Evolutionary conservation across 2,329 filamentous ascomycete species (phyloP).

Genomic region (Gliomastix tumulicola): DNA sequence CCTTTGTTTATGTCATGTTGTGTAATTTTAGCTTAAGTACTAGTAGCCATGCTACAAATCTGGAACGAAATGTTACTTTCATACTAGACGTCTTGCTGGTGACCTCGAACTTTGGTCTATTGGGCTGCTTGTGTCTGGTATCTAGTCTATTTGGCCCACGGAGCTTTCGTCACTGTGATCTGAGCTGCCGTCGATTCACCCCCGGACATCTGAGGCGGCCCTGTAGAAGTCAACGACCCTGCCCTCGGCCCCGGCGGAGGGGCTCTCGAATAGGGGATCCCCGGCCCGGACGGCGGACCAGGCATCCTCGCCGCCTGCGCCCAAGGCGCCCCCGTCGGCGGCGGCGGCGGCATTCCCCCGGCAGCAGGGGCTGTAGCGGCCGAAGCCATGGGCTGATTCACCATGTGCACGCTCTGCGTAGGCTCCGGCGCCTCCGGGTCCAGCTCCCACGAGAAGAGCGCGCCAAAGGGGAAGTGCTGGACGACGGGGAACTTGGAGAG

Average conservation of each 20-base stretch:
- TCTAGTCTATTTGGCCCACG: conserved; percentile 34
- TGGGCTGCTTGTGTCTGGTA: too few species aligned
- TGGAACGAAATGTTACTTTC: too few species aligned
- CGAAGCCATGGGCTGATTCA: conserved; percentile 37
- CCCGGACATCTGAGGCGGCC: conserved; percentile 1
- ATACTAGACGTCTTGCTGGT: too few species aligned
- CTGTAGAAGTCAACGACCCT: conserved; percentile 13
- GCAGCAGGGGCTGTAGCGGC: neutral
- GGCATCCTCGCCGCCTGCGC: conserved; percentile 32
- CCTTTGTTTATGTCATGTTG: too few species aligned
- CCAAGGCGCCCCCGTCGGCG: conserved; percentile 35
- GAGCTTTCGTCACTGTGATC: conserved; percentile 35
- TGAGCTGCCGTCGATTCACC: conserved; percentile 26
- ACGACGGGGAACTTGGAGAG: conserved; percentile 95
- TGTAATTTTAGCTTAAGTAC: too few species aligned
- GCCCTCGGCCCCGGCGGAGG: conserved; percentile 20
- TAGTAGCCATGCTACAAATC: too few species aligned
- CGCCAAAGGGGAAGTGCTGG: conserved; percentile 87
- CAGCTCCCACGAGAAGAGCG: conserved; percentile 68
- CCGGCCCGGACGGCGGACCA: conserved; percentile 16
- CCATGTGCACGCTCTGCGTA: conserved; percentile 47
- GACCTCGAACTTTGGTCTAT: too few species aligned
- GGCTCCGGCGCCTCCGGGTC: conserved; percentile 53
- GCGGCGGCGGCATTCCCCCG: conserved; percentile 5
- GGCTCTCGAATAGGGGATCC: conserved; percentile 30